A percentile compares a stretch with the other conserved stretches of the same genome.
Evolutionary conservation across 352 stramenopile species (phyloP).

Genomic region (Phytophthora ohioensis): DNA sequence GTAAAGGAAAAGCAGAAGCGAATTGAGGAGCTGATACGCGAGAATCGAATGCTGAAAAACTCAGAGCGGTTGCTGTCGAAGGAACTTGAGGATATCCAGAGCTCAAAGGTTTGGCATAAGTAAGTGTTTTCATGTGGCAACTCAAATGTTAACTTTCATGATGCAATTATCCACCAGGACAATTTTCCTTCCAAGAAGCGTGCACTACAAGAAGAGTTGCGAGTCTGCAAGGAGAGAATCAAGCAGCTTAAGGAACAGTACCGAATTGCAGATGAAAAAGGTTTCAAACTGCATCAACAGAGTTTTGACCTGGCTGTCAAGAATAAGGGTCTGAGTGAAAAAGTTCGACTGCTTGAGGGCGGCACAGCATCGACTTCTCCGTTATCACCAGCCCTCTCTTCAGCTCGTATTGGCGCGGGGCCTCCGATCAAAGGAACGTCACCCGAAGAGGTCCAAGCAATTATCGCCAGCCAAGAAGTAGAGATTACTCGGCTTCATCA

Average conservation of each 20-base stretch:
- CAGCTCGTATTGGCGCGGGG: conserved; percentile 1
- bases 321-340: conserved; percentile 69
- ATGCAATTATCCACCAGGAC: conserved; percentile 38
- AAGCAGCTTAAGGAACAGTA: conserved; percentile 66
- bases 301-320: conserved; percentile 55
- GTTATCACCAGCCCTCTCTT: conserved; percentile 8
- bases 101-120: conserved; percentile 45
- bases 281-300: conserved; percentile 60
- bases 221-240: conserved; percentile 67
- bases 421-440: conserved; percentile 12
- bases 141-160: not conserved
- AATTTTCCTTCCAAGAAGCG: conserved; percentile 57
- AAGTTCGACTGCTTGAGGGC: conserved; percentile 53
- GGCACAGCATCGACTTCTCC: conserved; percentile 15
- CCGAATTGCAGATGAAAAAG: conserved; percentile 57
- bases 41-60: conserved; percentile 69
- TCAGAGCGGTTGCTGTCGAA: conserved; percentile 62
- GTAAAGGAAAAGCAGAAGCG: conserved; percentile 68
- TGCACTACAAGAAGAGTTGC: conserved; percentile 68
- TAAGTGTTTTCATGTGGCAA: not conserved
- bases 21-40: conserved; percentile 63
- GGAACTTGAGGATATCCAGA: conserved; percentile 69
- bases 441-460: conserved; percentile 42
- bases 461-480: conserved; percentile 72
- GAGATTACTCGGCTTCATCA: conserved; percentile 72